Conservation (phyloP, 306 rosid genomes). For the Glycine tomentella region DNA sequence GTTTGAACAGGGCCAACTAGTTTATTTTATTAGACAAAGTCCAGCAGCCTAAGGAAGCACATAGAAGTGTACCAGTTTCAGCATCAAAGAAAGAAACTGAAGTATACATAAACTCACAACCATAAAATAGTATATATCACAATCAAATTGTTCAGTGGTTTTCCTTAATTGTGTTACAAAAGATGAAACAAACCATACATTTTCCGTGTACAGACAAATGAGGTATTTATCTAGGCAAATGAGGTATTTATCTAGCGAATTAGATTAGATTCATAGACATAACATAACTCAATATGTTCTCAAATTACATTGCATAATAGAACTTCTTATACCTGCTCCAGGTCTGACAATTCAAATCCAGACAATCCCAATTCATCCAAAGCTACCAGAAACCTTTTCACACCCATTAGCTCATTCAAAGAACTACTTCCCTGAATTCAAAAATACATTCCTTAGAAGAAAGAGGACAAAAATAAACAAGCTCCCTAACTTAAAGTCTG, state of each 20-base stretch:
- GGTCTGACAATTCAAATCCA: conserved; percentile 74
- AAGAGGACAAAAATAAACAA: background rate
- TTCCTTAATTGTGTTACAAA: conserved; percentile 38
- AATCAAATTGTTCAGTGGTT: conserved; percentile 30
- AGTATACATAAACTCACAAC: conserved; percentile 38
- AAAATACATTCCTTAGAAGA: conserved; percentile 41
- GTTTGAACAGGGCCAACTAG: conserved; percentile 37
- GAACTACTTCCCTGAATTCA: conserved; percentile 64
- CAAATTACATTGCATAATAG: conserved; percentile 34
- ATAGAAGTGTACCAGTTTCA: conserved; percentile 30
- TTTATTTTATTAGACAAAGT: conserved; percentile 36
- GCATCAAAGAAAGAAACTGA: conserved; percentile 32
- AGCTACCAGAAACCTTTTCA: conserved; percentile 74
- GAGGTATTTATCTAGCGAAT: conserved; percentile 25
- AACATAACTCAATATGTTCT: conserved; percentile 27
- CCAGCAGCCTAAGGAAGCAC: conserved; percentile 28
- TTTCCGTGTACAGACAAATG: conserved; percentile 12
- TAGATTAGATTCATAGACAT: conserved; percentile 23
- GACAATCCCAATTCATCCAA: conserved; percentile 85
- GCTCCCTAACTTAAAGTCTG: conserved; percentile 25
- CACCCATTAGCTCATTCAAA: conserved; percentile 50
- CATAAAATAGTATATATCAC: conserved; percentile 19
- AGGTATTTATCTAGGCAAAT: background rate
- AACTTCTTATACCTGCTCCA: conserved; percentile 77
- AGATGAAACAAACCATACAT: conserved; percentile 28